Percentiles rank a stretch among this genome's conserved stretches.
These are phyloP conservation scores for Curvularia hawaiiensis DNA, from an alignment of 2,329 filamentous ascomycete species.

Conservation along the genomic window DNA sequence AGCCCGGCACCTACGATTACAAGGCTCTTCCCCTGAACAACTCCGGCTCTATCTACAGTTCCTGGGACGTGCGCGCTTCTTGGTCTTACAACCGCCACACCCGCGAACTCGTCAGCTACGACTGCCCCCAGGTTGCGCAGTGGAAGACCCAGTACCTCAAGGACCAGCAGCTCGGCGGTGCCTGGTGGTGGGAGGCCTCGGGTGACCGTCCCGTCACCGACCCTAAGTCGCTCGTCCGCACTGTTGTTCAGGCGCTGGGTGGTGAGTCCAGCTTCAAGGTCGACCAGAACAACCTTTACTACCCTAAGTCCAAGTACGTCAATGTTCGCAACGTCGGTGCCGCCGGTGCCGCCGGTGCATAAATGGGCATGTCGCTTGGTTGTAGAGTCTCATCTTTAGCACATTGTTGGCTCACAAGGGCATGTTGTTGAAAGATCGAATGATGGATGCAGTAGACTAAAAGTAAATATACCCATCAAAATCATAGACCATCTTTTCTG, in stretches of 20 bases:
- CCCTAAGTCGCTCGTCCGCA: constrained; percentile 27
- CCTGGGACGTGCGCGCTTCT: constrained; percentile 24
- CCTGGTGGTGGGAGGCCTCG: constrained; percentile 41
- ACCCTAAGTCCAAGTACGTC: constrained; percentile 32
- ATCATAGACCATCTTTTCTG: background rate
- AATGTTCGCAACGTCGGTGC: constrained; percentile 19
- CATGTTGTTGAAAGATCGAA: background rate
- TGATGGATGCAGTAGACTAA: background rate
- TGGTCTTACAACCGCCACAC: constrained; percentile 31
- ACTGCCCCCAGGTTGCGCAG: constrained; percentile 30
- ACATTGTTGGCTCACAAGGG: background rate
- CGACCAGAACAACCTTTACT: constrained; percentile 26
- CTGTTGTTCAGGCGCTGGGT: constrained; percentile 24
- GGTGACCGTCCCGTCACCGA: constrained; percentile 23
- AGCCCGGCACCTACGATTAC: constrained; percentile 36
- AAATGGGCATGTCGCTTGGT: background rate
- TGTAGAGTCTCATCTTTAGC: background rate
- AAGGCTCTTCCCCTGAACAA: constrained; percentile 33
- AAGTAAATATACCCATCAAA: background rate
- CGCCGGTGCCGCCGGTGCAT: background rate
- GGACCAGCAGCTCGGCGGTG: constrained; percentile 34
- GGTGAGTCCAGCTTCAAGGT: constrained; percentile 11
- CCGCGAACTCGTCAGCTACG: constrained; percentile 32
- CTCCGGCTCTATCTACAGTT: constrained; percentile 23
- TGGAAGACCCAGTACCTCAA: constrained; percentile 35